Evolutionary conservation across 306 rosid species (phyloP).

Genomic region (Cotoneaster glaucophyllus): DNA sequence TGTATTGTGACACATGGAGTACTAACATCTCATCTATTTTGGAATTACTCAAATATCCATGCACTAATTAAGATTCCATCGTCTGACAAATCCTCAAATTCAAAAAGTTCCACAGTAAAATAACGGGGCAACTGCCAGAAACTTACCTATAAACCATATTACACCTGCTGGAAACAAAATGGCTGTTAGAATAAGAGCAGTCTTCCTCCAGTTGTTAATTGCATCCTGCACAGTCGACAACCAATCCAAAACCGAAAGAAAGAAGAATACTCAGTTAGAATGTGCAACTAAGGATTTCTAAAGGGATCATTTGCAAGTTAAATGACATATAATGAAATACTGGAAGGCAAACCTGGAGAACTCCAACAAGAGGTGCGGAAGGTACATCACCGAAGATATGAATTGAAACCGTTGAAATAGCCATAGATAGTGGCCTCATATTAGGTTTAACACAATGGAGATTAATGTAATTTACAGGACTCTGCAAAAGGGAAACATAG

Average conservation of each 20-base stretch:
- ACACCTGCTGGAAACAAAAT: constrained; percentile 60
- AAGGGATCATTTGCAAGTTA: background rate
- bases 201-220: constrained; percentile 62
- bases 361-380: constrained; percentile 83
- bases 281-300: background rate
- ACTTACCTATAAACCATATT: constrained; percentile 71
- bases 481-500: constrained; percentile 36
- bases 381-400: constrained; percentile 93
- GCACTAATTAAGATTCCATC: background rate
- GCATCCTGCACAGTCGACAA: constrained; percentile 41
- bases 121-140: constrained; percentile 6
- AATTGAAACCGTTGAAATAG: constrained; percentile 65
- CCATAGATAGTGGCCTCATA: constrained; percentile 86
- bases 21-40: background rate
- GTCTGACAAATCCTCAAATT: background rate
- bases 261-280: background rate
- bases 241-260: constrained; percentile 2
- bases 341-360: constrained; percentile 55
- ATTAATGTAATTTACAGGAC: constrained; percentile 64
- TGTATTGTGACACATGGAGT: background rate
- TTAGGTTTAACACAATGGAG: constrained; percentile 74
- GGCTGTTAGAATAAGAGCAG: constrained; percentile 57
- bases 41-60: background rate
- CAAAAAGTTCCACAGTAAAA: background rate
- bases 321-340: background rate